A percentile compares a stretch with the other conserved stretches of the same genome.
phyloP scores from a whole-genome alignment of 2,329 filamentous ascomycete genomes.

The Fusarium pseudocircinatum region DNA sequence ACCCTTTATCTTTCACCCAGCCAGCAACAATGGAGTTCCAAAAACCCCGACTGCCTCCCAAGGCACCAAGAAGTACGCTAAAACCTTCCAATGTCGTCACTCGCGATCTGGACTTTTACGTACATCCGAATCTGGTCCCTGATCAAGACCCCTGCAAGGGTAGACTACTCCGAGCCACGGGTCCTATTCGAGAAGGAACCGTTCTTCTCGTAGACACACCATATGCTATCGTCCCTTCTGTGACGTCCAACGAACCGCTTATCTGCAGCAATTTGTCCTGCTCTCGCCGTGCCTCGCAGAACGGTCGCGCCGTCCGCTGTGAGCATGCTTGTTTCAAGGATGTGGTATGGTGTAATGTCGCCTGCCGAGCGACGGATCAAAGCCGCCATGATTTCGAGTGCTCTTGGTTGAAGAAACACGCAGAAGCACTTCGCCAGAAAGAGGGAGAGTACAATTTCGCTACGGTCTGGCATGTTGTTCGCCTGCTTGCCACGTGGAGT shows the following conservation, averaged over 20 bases:
- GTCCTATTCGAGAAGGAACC: conserved; percentile 38
- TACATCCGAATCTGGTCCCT: conserved; percentile 37
- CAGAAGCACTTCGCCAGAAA: conserved; percentile 15
- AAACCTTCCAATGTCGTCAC: conserved; percentile 17
- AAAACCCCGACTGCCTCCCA: conserved; percentile 19
- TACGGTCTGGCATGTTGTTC: conserved; percentile 44
- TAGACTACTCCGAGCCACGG: conserved; percentile 38
- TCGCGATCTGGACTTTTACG: conserved; percentile 35
- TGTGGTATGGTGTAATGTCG: conserved; percentile 42
- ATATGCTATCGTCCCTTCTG: conserved; percentile 43
- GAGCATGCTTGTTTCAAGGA: conserved; percentile 32
- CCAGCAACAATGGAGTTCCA: conserved; percentile 28
- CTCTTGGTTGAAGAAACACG: conserved; percentile 37
- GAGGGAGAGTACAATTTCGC: conserved; percentile 43
- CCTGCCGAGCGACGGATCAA: conserved; percentile 33
- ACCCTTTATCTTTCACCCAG: neutral
- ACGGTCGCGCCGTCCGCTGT: conserved; percentile 25
- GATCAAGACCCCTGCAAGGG: conserved; percentile 41
- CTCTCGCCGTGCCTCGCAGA: conserved; percentile 29
- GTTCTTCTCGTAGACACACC: conserved; percentile 41
- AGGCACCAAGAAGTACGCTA: conserved; percentile 11
- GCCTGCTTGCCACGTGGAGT: conserved; percentile 40
- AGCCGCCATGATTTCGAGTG: conserved; percentile 43
- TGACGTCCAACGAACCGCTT: conserved; percentile 29
- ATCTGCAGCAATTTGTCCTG: conserved; percentile 44